Evolutionary conservation across 768 basidiomycete genomes (phyloP), one percentile per base, ranked within the genome.

Genomic region (Mycena vitilis): DNA sequence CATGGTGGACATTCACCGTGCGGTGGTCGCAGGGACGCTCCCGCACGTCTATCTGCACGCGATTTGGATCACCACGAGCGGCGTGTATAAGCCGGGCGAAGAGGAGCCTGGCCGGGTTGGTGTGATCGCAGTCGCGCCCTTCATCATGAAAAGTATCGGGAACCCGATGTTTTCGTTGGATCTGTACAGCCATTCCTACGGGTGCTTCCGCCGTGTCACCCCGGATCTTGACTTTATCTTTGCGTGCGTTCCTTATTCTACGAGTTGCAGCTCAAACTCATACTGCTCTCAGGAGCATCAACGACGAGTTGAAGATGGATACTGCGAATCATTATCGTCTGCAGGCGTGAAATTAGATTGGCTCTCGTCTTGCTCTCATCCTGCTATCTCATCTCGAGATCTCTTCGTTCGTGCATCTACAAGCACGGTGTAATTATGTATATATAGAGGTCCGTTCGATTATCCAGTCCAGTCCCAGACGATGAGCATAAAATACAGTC

Each of bases 21-120:
- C 36, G 22, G 55, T 64, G 9, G 55, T 64, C 20, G 34, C 11
- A 3, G 54, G 18, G 18, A 64, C 54, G 47, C n/a, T 9, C 18
- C 37, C 45, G 11, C 16, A 40, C 1, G 38, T 12, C 2, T 23
- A 9, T 36, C 23, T 64, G 45, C 63, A 64, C 18, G 37, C n/a
- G 5, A 56, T 64, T 22, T 64, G 63, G 63, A 64, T 64, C 2
- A 64, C 63, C 37, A 64, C 54, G 37, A 64, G n/a, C 15, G 55
- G 56, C 9, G 37, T 64, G 10, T 64, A 64, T 25, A 16, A 18
- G 6, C 54, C 10, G 4, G 63, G 53, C 55, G 56, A 56, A 34
- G 63, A 64, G 38, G 55, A 64, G 1, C n/a, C 34, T 18, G 57
- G 47, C 0, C 54, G 63, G 12, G 23, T 56, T 20, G 45, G 63